Percentiles rank a stretch among this genome's conserved stretches.
These are phyloP conservation scores for Monosporascus sp. DNA, from an alignment of 2,329 filamentous ascomycete genomes.

Conservation along the genomic window DNA sequence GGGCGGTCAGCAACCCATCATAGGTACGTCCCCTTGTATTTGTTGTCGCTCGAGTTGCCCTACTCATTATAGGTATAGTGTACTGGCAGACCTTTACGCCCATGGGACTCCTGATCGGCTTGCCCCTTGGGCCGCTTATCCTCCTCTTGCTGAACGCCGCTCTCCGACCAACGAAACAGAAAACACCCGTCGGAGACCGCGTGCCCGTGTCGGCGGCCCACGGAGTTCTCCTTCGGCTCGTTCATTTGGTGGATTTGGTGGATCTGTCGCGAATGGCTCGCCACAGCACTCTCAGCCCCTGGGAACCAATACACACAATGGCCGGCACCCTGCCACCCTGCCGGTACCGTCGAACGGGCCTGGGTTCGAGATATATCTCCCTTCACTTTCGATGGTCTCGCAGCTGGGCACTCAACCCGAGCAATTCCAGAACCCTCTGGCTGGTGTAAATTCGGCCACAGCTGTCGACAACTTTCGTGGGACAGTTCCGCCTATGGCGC, in stretches of 20 bases:
- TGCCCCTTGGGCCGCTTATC: neutral
- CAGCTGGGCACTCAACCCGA: conserved; percentile 11
- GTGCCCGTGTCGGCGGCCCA: conserved; percentile 21
- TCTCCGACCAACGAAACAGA: conserved; percentile 23
- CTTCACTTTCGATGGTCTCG: conserved; percentile 11
- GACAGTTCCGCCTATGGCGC: conserved; percentile 10
- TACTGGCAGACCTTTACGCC: neutral
- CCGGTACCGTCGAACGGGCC: conserved; percentile 7
- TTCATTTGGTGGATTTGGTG: conserved; percentile 12
- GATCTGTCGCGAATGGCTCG: conserved; percentile 9
- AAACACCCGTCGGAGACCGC: conserved; percentile 25
- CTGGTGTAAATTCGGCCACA: conserved; percentile 1
- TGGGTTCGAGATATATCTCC: conserved; percentile 6
- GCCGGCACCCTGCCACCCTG: conserved; percentile 9
- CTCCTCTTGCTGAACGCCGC: conserved; percentile 15
- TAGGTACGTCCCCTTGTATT: neutral
- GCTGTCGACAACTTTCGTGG: conserved; percentile 11
- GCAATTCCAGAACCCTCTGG: conserved; percentile 13
- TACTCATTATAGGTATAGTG: neutral
- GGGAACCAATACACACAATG: conserved; percentile 10
- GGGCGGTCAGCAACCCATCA: neutral
- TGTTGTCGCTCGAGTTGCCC: no score
- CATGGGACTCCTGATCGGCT: neutral
- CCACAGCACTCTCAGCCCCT: conserved; percentile 11
- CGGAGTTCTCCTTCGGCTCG: conserved; percentile 19